Evolutionary conservation across 129 eudicot genomes (phyloP).

Genomic region (Centaurea solstitialis): DNA sequence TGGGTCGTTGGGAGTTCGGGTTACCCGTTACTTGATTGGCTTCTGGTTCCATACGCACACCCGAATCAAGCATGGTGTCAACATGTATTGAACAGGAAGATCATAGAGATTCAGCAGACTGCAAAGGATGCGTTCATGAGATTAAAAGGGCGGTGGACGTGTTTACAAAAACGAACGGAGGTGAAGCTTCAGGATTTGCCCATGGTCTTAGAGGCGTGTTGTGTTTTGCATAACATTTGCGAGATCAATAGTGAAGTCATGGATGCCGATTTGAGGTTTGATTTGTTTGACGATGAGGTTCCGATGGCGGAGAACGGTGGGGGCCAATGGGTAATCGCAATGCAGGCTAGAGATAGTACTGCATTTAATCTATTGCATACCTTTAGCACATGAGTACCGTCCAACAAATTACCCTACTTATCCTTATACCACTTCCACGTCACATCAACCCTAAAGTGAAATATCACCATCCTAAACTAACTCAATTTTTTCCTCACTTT

Average conservation of each 20-base stretch:
- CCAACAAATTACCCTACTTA: no score
- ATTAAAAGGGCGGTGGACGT: conserved; percentile 73
- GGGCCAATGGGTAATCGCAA: no score
- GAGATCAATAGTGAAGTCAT: conserved; percentile 58
- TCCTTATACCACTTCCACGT: no score
- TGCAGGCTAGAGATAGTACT: conserved; percentile 64
- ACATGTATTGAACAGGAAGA: conserved; percentile 57
- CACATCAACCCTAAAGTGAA: no score
- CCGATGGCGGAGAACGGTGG: conserved; percentile 42
- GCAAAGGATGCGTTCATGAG: conserved; percentile 43
- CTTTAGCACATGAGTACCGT: no score
- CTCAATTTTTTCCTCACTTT: no score
- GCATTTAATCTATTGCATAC: conserved; percentile 55
- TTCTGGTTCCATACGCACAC: conserved; percentile 63
- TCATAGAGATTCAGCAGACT: conserved; percentile 39
- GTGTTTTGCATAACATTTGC: conserved; percentile 77
- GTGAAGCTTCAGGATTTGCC: conserved; percentile 83
- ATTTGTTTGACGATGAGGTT: conserved; percentile 60
- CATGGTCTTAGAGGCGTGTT: conserved; percentile 68
- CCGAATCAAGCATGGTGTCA: conserved; percentile 70
- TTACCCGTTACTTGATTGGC: conserved; percentile 61
- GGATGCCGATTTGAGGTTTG: conserved; percentile 45
- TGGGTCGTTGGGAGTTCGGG: conserved; percentile 51
- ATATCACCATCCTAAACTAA: no score
- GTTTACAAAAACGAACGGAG: conserved; percentile 77